A percentile compares a stretch with the other conserved stretches of the same genome.
These are phyloP conservation scores for Pyrenophora seminiperda DNA, from an alignment of 2,329 filamentous ascomycete species.

Conservation along the genomic window DNA sequence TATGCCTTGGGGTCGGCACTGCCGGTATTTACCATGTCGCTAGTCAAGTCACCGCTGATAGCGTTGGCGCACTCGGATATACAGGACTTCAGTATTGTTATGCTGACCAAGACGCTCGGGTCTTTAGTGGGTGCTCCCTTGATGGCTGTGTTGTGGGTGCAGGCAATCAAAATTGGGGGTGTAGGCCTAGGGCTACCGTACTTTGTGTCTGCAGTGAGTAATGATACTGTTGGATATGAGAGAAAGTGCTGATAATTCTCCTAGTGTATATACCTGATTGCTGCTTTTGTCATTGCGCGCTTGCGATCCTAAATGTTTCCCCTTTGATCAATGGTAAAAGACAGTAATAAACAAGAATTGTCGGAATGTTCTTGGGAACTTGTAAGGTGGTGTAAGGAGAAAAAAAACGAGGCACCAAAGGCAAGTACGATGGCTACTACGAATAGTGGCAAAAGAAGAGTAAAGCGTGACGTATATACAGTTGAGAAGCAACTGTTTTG, in stretches of 20 bases:
- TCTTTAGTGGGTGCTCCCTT: conserved; percentile 45
- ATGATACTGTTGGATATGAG: too few relatives aligned
- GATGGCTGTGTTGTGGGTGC: conserved; percentile 46
- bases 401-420: too few relatives aligned
- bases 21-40: conserved; percentile 47
- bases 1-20: conserved; percentile 48
- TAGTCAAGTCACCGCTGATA: conserved; percentile 44
- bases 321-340: too few relatives aligned
- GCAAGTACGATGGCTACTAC: too few relatives aligned
- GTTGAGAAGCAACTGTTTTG: too few relatives aligned
- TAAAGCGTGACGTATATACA: too few relatives aligned
- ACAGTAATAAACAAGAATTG: too few relatives aligned
- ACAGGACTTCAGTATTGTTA: conserved; percentile 47
- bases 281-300: conserved; percentile 10
- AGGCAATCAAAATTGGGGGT: conserved; percentile 43
- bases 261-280: conserved; percentile 19
- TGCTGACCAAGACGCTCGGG: conserved; percentile 45
- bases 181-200: conserved; percentile 42
- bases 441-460: too few relatives aligned
- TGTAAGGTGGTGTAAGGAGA: too few relatives aligned
- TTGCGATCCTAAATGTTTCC: conserved; percentile 4
- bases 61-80: conserved; percentile 33
- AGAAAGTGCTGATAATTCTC: background rate
- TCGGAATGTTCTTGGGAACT: too few relatives aligned
- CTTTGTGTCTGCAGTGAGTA: conserved; percentile 43